phyloP scores from a whole-genome alignment of 176 grass and related monocot species.

The Microstegium vimineum region DNA sequence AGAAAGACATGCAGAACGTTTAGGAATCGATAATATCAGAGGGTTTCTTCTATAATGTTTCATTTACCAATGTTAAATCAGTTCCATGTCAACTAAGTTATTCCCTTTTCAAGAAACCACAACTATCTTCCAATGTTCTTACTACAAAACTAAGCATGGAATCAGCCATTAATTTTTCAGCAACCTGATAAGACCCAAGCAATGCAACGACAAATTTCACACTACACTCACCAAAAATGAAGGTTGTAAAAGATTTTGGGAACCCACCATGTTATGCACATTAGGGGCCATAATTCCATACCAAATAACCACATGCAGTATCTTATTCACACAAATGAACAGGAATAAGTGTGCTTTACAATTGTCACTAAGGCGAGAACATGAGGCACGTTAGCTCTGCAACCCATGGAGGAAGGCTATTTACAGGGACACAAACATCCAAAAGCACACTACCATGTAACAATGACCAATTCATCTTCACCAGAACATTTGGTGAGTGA shows the following conservation, averaged over 20 bases:
- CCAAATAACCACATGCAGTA: slow-evolving; percentile 21
- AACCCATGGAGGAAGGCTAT: slow-evolving; percentile 25
- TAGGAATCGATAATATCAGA: background rate
- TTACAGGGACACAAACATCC: slow-evolving; percentile 31
- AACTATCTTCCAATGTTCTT: background rate
- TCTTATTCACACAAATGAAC: slow-evolving; percentile 45
- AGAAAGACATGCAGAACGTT: background rate
- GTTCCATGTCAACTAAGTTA: background rate
- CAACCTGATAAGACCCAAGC: background rate
- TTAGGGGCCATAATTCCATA: background rate
- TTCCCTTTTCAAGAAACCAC: background rate
- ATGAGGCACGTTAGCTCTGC: background rate
- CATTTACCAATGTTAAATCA: background rate
- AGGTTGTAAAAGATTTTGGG: background rate
- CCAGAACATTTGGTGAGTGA: background rate
- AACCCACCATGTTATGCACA: slow-evolving; percentile 3
- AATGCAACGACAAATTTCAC: background rate
- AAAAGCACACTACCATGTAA: background rate
- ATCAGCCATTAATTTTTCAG: background rate
- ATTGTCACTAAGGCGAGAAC: background rate
- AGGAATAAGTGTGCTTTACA: slow-evolving; percentile 34
- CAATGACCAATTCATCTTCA: slow-evolving; percentile 3
- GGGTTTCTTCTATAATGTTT: background rate
- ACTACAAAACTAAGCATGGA: background rate
- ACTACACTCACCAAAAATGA: background rate